Evolutionary conservation across 257 asterid species (phyloP).

Genomic region (Rauvolfia tetraphylla): DNA sequence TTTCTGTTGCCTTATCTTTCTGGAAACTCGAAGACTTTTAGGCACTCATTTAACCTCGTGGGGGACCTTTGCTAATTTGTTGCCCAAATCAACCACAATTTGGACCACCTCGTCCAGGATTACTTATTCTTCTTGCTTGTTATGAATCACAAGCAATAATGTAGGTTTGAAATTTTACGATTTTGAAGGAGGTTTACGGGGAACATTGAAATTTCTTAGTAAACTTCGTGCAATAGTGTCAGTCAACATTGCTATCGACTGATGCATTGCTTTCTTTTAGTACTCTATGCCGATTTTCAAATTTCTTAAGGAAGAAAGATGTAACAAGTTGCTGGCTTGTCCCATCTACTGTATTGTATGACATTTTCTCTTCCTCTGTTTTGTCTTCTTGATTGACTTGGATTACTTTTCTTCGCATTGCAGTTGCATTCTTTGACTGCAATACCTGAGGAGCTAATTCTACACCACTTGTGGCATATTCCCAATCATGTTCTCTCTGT

Average conservation of each 20-base stretch:
- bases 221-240: too few relatives aligned
- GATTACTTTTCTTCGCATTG: neutral
- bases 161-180: neutral
- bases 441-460: neutral
- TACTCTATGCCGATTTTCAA: neutral
- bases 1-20: neutral
- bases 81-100: too few relatives aligned
- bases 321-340: too few relatives aligned
- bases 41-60: too few relatives aligned
- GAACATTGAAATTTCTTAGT: too few relatives aligned
- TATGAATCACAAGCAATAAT: neutral
- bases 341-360: neutral
- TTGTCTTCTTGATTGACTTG: neutral
- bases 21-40: conserved; percentile 1
- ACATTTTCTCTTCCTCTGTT: neutral
- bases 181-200: too few relatives aligned
- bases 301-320: neutral
- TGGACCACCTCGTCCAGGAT: neutral
- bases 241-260: neutral
- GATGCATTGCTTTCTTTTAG: neutral
- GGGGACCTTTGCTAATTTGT: neutral
- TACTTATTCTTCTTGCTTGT: neutral
- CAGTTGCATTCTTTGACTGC: neutral
- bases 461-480: neutral
- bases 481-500: neutral